Conservation (phyloP, 176 grass and related monocot genomes). For the Bolboschoenus planiculmis region DNA sequence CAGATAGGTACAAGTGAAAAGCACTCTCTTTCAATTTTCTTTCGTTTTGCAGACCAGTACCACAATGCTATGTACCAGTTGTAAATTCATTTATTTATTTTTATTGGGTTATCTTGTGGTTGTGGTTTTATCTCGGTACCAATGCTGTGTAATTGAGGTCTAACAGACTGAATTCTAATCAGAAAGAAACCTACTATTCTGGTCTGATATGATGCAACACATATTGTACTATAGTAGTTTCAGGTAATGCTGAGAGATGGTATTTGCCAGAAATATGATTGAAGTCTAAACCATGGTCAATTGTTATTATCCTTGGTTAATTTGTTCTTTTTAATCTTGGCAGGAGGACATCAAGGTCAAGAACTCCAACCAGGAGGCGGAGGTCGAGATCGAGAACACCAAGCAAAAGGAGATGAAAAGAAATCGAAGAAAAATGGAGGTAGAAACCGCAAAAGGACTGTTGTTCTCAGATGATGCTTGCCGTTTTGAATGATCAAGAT, state of each 20-base stretch:
- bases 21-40: not conserved
- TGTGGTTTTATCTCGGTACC: not conserved
- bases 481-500: not conserved
- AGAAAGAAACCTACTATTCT: not conserved
- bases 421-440: not conserved
- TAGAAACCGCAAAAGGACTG: not conserved
- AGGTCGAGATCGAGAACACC: constrained; percentile 25
- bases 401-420: constrained; percentile 14
- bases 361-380: constrained; percentile 20
- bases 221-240: not conserved
- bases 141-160: not conserved
- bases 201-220: not conserved
- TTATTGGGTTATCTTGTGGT: not conserved
- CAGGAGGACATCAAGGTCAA: constrained; percentile 19
- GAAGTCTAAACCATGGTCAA: not conserved
- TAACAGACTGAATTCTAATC: not conserved
- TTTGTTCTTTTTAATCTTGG: constrained; percentile 13
- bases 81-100: constrained; percentile 3
- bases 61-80: not conserved
- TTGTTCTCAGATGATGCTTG: not conserved
- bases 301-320: not conserved
- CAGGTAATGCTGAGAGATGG: not conserved
- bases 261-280: constrained; percentile 4
- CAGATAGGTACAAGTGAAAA: constrained; percentile 16
- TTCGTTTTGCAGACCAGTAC: not conserved